Percentiles rank a stretch among this genome's conserved stretches.
These are phyloP conservation scores for Aspergillus luchuensis DNA, from an alignment of 2,329 filamentous ascomycete genomes.

Conservation along the genomic window DNA sequence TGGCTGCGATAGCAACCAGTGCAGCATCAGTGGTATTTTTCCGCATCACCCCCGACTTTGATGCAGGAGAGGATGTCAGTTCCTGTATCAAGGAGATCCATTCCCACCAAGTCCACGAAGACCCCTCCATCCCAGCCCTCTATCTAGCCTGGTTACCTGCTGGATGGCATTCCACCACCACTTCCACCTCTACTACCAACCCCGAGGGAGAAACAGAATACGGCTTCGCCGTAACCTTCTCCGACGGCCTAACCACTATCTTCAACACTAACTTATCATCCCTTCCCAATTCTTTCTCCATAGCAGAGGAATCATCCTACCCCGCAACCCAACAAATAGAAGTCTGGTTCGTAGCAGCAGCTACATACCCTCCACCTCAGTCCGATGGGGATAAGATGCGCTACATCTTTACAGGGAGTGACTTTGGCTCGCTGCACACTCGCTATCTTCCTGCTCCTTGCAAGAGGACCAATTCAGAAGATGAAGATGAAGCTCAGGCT, in stretches of 20 bases:
- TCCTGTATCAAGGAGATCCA: slow-evolving; percentile 32
- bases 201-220: slow-evolving; percentile 25
- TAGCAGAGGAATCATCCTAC: slow-evolving; percentile 30
- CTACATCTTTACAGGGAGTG: slow-evolving; percentile 43
- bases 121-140: slow-evolving; percentile 64
- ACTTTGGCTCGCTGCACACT: slow-evolving; percentile 41
- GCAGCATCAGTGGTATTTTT: slow-evolving; percentile 55
- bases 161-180: background rate
- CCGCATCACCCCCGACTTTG: slow-evolving; percentile 18
- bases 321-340: slow-evolving; percentile 39
- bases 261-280: slow-evolving; percentile 33
- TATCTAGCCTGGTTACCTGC: slow-evolving; percentile 73
- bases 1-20: slow-evolving; percentile 76
- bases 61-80: no score
- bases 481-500: background rate
- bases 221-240: slow-evolving; percentile 70
- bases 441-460: slow-evolving; percentile 26
- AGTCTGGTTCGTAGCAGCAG: slow-evolving; percentile 44
- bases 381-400: slow-evolving; percentile 14
- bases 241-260: slow-evolving; percentile 64
- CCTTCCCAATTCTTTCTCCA: background rate
- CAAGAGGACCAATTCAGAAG: slow-evolving; percentile 17
- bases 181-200: background rate
- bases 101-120: slow-evolving; percentile 54
- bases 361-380: slow-evolving; percentile 15